These are phyloP conservation scores for Hyphodiscus hymeniophilus DNA, from an alignment of 495 filamentous ascomycete genomes.

Conservation along the genomic window DNA sequence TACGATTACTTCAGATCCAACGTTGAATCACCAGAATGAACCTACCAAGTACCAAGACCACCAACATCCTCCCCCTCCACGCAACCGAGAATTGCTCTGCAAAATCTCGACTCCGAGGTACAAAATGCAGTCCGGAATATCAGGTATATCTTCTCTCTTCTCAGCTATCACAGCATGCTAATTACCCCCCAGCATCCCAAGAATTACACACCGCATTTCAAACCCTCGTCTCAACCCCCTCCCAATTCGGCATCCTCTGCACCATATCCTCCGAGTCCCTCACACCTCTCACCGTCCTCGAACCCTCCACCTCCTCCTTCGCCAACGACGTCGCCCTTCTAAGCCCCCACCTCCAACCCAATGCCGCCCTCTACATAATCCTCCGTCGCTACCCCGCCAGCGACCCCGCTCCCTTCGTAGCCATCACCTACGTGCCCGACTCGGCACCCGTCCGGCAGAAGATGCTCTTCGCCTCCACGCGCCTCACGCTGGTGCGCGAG, in stretches of 20 bases:
- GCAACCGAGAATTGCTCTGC: not conserved
- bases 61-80: too few relatives aligned
- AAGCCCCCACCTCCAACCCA: slow-evolving; percentile 56
- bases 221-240: slow-evolving; percentile 52
- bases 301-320: slow-evolving; percentile 47
- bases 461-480: slow-evolving; percentile 88
- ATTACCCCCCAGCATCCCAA: slow-evolving; percentile 53
- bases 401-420: slow-evolving; percentile 49
- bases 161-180: not conserved
- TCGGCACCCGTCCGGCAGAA: slow-evolving; percentile 86
- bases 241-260: slow-evolving; percentile 70
- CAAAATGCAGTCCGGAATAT: slow-evolving; percentile 83
- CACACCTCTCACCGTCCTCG: slow-evolving; percentile 51
- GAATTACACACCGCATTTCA: slow-evolving; percentile 82
- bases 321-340: slow-evolving; percentile 51
- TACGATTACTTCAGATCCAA: too few relatives aligned
- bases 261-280: slow-evolving; percentile 73
- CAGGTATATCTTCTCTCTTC: slow-evolving; percentile 40
- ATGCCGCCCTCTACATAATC: slow-evolving; percentile 75
- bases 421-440: slow-evolving; percentile 86
- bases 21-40: too few relatives aligned
- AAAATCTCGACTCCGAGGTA: not conserved
- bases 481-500: slow-evolving; percentile 75
- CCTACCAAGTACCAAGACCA: not conserved
- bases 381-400: slow-evolving; percentile 55